phyloP scores from a whole-genome alignment of 2,329 filamentous ascomycete species.

The Clonostachys rosea region DNA sequence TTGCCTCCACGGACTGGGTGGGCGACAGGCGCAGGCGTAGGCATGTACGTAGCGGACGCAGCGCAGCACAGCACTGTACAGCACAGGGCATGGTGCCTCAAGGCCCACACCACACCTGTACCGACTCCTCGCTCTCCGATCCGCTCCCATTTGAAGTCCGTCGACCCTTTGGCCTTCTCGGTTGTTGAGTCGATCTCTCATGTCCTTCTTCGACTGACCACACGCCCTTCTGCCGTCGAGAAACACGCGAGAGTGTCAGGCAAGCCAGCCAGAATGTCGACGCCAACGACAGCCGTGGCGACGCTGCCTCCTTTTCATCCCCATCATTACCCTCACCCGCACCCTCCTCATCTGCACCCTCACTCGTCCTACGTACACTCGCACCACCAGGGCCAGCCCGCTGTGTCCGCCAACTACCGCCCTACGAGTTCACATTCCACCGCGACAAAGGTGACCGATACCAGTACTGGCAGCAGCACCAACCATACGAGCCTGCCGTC shows the following conservation, averaged over 20 bases:
- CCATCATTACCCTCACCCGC: conserved; percentile 61
- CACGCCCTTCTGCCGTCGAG: not conserved
- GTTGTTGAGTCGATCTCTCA: not conserved
- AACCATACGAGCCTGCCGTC: not conserved
- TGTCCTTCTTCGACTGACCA: not conserved
- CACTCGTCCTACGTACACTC: conserved; percentile 45
- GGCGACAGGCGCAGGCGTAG: too few relatives aligned
- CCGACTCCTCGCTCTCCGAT: too few relatives aligned
- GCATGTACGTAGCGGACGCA: too few relatives aligned
- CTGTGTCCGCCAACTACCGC: conserved; percentile 21
- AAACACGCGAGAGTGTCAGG: not conserved
- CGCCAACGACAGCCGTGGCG: conserved; percentile 72
- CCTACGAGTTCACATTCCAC: not conserved
- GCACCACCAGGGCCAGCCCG: conserved; percentile 19
- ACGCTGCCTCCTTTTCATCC: conserved; percentile 66
- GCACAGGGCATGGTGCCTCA: too few relatives aligned
- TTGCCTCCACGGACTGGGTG: too few relatives aligned
- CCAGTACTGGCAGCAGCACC: conserved; percentile 1
- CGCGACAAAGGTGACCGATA: not conserved
- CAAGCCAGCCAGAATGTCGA: conserved; percentile 57
- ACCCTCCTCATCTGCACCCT: conserved; percentile 60
- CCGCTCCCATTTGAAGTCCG: too few relatives aligned
- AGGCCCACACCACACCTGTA: too few relatives aligned
- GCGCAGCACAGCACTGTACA: too few relatives aligned
- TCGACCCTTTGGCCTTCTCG: not conserved